Percentiles rank a stretch among this genome's conserved stretches.
These are phyloP conservation scores for Scutellaria baicalensis DNA, from an alignment of 257 asterid species.

Conservation along the genomic window DNA sequence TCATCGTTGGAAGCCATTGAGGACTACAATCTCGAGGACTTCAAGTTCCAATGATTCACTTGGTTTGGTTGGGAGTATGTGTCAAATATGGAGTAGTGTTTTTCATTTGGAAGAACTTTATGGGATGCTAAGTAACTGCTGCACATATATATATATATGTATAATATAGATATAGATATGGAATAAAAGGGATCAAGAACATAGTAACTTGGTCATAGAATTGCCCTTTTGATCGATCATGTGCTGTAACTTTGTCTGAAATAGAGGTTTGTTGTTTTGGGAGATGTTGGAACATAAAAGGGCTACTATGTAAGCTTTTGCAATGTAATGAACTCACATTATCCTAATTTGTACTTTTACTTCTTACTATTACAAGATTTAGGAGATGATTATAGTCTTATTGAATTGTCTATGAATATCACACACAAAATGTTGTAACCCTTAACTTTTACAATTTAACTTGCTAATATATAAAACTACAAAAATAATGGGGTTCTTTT, in stretches of 20 bases:
- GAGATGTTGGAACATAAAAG: not conserved
- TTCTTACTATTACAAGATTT: no score
- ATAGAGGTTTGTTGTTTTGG: conserved; percentile 9
- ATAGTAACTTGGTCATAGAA: not conserved
- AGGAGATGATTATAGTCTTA: no score
- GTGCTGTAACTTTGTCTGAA: not conserved
- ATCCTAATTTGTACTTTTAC: not conserved
- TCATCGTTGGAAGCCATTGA: conserved; percentile 22
- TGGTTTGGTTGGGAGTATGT: not conserved
- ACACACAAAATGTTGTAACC: no score
- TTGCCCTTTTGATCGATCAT: not conserved
- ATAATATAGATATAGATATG: not conserved
- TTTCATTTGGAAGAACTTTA: not conserved
- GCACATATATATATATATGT: conserved; percentile 10
- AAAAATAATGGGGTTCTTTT: no score
- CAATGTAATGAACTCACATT: not conserved
- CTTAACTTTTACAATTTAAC: no score
- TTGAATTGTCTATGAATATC: no score
- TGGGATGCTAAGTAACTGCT: conserved; percentile 13
- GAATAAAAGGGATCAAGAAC: conserved; percentile 13
- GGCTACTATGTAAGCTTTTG: not conserved
- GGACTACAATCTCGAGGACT: conserved; percentile 17
- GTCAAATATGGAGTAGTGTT: not conserved
- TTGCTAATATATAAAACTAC: no score
- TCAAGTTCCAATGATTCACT: not conserved